Conservation (phyloP, 2,329 filamentous ascomycete genomes). For the Tolypocladium sp. region DNA sequence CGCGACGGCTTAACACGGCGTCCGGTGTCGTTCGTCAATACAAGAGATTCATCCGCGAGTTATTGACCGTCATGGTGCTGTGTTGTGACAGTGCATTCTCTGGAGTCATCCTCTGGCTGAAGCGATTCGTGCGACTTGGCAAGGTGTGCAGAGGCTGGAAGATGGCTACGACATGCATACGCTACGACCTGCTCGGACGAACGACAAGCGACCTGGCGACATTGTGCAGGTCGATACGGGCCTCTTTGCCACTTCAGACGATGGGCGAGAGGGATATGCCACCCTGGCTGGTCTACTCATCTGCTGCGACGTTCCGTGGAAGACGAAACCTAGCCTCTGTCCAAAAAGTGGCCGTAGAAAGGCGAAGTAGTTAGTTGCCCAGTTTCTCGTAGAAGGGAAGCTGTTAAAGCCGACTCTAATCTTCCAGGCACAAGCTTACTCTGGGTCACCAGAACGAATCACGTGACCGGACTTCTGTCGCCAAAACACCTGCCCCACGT, state of each 20-base stretch:
- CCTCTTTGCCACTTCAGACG: neutral
- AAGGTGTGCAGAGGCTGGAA: neutral
- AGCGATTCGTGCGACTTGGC: neutral
- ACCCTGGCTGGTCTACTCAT: neutral
- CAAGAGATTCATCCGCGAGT: slow-evolving; percentile 23
- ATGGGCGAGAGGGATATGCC: neutral
- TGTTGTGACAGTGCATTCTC: neutral
- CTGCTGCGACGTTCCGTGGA: neutral
- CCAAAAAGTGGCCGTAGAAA: neutral
- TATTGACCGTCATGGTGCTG: neutral
- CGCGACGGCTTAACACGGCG: slow-evolving; percentile 27
- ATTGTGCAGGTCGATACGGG: neutral
- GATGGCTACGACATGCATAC: neutral
- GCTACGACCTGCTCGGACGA: neutral
- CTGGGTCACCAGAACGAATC: neutral
- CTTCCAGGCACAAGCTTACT: neutral
- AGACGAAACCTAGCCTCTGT: neutral
- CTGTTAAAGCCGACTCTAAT: neutral
- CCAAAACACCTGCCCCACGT: neutral
- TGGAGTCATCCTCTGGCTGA: too few species aligned
- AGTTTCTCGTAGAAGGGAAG: neutral
- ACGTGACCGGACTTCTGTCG: neutral
- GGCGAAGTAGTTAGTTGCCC: neutral
- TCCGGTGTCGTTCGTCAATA: slow-evolving; percentile 34
- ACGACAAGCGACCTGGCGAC: neutral